Evolutionary conservation across 1,284 basidiomycete species (phyloP).

Genomic region (Malassezia sp.): DNA sequence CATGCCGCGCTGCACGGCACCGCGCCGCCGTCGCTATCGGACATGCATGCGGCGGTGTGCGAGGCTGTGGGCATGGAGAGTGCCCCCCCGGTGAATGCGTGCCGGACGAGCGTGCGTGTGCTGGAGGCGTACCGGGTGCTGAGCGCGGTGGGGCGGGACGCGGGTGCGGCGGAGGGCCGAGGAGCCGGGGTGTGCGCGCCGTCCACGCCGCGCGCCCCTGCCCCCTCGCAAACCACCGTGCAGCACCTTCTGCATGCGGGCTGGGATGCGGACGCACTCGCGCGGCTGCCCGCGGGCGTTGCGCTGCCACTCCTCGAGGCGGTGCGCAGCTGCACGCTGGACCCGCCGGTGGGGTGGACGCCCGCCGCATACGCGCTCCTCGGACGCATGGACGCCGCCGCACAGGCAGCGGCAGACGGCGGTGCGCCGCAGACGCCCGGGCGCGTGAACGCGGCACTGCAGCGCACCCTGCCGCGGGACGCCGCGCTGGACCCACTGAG

Average conservation of each 20-base stretch:
- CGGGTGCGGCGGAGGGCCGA: too few relatives aligned
- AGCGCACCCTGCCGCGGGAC: constrained; percentile 19
- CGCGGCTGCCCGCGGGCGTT: constrained; percentile 57
- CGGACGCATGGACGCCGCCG: constrained; percentile 63
- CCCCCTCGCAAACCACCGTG: constrained; percentile 50
- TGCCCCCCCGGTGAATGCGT: too few relatives aligned
- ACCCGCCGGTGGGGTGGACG: constrained; percentile 63
- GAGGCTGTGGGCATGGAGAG: too few relatives aligned
- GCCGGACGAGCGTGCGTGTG: too few relatives aligned
- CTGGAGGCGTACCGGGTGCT: constrained; percentile 3
- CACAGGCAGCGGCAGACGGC: constrained; percentile 16
- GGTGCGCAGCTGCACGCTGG: constrained; percentile 64
- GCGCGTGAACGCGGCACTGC: constrained; percentile 8
- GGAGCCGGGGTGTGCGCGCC: too few relatives aligned
- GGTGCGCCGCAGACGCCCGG: constrained; percentile 8
- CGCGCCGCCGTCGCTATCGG: too few relatives aligned
- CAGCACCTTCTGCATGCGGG: constrained; percentile 54
- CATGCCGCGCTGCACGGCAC: background rate
- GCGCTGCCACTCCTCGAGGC: constrained; percentile 72
- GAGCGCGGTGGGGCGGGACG: too few relatives aligned
- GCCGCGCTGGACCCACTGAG: constrained; percentile 29
- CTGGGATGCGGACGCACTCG: constrained; percentile 53
- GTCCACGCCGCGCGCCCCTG: too few relatives aligned
- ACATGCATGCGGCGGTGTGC: too few relatives aligned
- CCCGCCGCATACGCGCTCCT: constrained; percentile 62